Evolutionary conservation across 495 filamentous ascomycete species (phyloP).

Genomic region (Penicillium coprophilum): DNA sequence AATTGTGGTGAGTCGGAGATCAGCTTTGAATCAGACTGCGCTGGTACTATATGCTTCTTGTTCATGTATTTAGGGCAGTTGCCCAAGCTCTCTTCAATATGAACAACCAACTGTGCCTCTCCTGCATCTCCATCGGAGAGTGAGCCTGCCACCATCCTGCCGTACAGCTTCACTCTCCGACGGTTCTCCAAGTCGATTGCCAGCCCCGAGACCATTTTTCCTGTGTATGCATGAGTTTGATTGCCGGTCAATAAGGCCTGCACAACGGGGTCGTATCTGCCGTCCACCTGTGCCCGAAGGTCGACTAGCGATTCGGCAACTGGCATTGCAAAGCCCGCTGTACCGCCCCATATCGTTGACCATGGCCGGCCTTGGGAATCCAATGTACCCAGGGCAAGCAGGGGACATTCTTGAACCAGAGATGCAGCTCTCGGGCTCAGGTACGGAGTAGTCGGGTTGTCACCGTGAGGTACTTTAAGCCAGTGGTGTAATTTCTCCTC

Average conservation of each 20-base stretch:
- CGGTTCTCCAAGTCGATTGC: conserved; percentile 66
- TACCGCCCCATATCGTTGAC: conserved; percentile 73
- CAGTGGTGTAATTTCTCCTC: conserved; percentile 50
- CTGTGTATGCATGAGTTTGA: conserved; percentile 23
- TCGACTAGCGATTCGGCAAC: conserved; percentile 59
- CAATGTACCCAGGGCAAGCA: conserved; percentile 69
- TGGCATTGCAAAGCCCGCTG: conserved; percentile 61
- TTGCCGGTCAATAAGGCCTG: conserved; percentile 48
- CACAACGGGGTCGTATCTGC: conserved; percentile 63
- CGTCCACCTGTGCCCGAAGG: conserved; percentile 57
- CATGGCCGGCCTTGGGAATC: conserved; percentile 65
- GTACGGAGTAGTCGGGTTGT: conserved; percentile 62
- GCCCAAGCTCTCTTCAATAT: conserved; percentile 66
- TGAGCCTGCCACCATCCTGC: conserved; percentile 59
- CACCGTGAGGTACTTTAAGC: conserved; percentile 43
- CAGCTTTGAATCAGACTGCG: conserved; percentile 51
- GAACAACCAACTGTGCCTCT: conserved; percentile 64
- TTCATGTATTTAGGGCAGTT: conserved; percentile 88
- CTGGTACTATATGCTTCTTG: conserved; percentile 60
- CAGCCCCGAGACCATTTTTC: conserved; percentile 58
- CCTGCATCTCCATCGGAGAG: conserved; percentile 29
- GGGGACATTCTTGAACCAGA: conserved; percentile 54
- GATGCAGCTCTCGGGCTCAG: conserved; percentile 53
- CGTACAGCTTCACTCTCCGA: conserved; percentile 66
- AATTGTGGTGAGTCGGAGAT: conserved; percentile 47